Evolutionary conservation across 139 green algal genomes (phyloP).

Genomic region (Zygnema circumcarinatum): DNA sequence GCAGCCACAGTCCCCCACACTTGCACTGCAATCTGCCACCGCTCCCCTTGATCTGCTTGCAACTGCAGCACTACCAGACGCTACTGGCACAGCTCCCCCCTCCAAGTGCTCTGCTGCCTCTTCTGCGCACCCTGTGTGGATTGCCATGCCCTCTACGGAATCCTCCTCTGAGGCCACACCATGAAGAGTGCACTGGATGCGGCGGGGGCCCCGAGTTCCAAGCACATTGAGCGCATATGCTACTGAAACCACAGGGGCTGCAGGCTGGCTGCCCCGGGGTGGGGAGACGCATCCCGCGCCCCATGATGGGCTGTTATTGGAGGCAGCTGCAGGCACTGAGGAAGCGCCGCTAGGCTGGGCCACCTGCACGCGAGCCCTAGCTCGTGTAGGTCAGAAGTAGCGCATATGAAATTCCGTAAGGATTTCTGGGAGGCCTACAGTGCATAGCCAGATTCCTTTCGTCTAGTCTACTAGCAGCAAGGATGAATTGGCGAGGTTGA

Average conservation of each 20-base stretch:
- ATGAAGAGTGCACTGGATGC: conserved; percentile 76
- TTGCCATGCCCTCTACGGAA: background rate
- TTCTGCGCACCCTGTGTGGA: background rate
- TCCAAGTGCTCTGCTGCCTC: background rate
- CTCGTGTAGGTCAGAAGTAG: conserved; percentile 4
- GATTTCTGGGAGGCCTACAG: background rate
- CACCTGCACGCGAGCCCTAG: too few species aligned
- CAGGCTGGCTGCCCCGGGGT: too few species aligned
- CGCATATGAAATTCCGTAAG: too few species aligned
- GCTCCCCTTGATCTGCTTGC: background rate
- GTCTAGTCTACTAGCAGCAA: too few species aligned
- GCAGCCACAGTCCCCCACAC: background rate
- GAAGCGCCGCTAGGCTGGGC: too few species aligned
- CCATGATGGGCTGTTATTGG: too few species aligned
- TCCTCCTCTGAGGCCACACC: background rate
- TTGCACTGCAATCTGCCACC: conserved; percentile 21
- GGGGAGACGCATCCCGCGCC: too few species aligned
- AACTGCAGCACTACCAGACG: background rate
- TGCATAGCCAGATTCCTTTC: background rate
- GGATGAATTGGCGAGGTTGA: too few species aligned
- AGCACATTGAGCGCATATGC: conserved; percentile 92
- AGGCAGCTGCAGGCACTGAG: too few species aligned
- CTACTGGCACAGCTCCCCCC: background rate
- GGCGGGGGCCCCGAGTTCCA: conserved; percentile 88
- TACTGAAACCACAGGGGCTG: conserved; percentile 76